Conservation (phyloP, 345 rosid species). For the Lepidium aucheri region DNA sequence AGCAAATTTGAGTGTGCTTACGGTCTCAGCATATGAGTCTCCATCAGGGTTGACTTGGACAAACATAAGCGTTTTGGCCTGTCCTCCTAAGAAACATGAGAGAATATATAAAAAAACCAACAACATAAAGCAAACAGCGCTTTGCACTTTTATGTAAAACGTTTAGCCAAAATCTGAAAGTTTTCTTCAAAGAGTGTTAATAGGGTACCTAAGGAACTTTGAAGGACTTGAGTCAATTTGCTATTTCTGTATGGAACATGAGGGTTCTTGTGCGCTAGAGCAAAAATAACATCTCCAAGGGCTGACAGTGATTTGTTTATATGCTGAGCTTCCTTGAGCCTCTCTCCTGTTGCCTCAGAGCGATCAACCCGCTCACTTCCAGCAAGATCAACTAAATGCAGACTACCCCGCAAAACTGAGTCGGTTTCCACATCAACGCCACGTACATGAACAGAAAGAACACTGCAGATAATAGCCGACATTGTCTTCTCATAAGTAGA, state of each 20-base stretch:
- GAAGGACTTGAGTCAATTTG: slow-evolving; percentile 96
- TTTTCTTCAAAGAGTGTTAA: not conserved
- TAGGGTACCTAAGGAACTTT: slow-evolving; percentile 79
- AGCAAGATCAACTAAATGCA: slow-evolving; percentile 93
- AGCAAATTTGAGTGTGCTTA: slow-evolving; percentile 90
- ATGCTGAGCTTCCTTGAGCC: slow-evolving; percentile 93
- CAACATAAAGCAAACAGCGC: not conserved
- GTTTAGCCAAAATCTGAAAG: not conserved
- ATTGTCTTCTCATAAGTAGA: not conserved
- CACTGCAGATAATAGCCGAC: slow-evolving; percentile 41
- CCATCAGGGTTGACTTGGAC: slow-evolving; percentile 95
- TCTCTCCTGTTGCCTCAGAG: slow-evolving; percentile 95
- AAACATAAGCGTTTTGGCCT: slow-evolving; percentile 96
- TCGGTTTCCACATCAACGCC: slow-evolving; percentile 66
- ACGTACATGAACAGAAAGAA: slow-evolving; percentile 87
- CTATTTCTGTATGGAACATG: slow-evolving; percentile 96
- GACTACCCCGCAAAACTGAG: slow-evolving; percentile 67
- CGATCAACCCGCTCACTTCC: slow-evolving; percentile 98
- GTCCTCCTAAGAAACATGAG: slow-evolving; percentile 56
- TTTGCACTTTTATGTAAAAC: not conserved
- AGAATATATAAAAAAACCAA: not conserved
- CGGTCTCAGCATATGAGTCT: slow-evolving; percentile 79
- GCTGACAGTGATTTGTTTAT: slow-evolving; percentile 93
- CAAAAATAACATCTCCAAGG: slow-evolving; percentile 91
- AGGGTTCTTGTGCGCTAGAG: slow-evolving; percentile 74